A percentile compares a stretch with the other conserved stretches of the same genome.
Conservation (phyloP, 352 stramenopile species). For the Phytophthora melonis region DNA sequence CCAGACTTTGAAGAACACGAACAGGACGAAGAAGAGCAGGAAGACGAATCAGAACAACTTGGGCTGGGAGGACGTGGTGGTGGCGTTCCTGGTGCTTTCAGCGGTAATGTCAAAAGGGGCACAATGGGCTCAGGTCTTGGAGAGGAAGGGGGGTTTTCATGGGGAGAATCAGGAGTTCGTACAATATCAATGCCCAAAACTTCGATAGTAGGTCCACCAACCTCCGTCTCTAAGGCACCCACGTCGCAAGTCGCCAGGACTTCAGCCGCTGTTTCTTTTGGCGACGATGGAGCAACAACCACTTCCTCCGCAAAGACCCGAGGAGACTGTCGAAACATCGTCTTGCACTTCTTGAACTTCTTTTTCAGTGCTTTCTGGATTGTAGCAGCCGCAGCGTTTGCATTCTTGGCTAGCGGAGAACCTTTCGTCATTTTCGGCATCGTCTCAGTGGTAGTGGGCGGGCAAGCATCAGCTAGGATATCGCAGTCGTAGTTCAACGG, state of each 20-base stretch:
- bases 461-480: neutral
- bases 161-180: neutral
- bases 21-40: conserved; percentile 18
- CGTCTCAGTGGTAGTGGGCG: neutral
- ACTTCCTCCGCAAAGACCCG: conserved; percentile 52
- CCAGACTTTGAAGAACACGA: conserved; percentile 12
- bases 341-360: conserved; percentile 47
- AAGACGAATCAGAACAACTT: conserved; percentile 6
- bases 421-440: conserved; percentile 26
- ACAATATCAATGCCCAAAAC: neutral
- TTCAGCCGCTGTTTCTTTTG: neutral
- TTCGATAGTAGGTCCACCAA: neutral
- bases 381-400: conserved; percentile 43
- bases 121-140: conserved; percentile 16
- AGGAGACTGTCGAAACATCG: conserved; percentile 56
- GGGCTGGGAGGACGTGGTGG: conserved; percentile 13
- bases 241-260: neutral
- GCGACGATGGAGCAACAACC: neutral
- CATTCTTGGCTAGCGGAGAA: conserved; percentile 8
- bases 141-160: neutral
- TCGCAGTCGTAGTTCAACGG: too few relatives aligned
- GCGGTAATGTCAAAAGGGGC: conserved; percentile 17
- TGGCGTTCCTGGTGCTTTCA: neutral
- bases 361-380: conserved; percentile 64
- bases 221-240: neutral